phyloP scores from a whole-genome alignment of 306 rosid genomes.

The Argentina anserina region DNA sequence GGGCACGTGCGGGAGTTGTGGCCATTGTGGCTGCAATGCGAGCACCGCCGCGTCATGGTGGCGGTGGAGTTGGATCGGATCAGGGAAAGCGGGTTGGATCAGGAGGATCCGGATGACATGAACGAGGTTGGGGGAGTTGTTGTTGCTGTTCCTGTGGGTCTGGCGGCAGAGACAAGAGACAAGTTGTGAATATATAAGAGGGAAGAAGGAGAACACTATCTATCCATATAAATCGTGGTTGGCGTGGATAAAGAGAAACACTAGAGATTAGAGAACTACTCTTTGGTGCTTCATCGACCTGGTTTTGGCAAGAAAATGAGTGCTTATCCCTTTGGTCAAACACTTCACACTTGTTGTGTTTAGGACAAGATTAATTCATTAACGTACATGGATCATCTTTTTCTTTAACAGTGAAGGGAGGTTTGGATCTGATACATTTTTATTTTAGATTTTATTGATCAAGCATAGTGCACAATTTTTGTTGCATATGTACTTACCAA shows the following conservation, averaged over 20 bases:
- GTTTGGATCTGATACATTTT: no score
- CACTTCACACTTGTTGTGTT: background rate
- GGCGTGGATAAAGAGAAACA: slow-evolving; percentile 40
- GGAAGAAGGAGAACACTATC: slow-evolving; percentile 47
- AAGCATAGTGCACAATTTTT: background rate
- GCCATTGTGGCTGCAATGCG: slow-evolving; percentile 98
- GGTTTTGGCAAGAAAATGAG: background rate
- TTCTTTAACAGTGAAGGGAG: background rate
- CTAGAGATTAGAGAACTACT: background rate
- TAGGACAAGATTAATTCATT: background rate
- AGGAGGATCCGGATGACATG: slow-evolving; percentile 43
- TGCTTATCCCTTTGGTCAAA: background rate
- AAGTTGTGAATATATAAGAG: background rate
- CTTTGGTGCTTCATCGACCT: slow-evolving; percentile 1
- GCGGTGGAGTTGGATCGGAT: slow-evolving; percentile 29
- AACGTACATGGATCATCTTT: background rate
- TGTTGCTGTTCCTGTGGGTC: background rate
- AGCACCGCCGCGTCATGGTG: slow-evolving; percentile 88
- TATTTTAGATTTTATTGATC: no score
- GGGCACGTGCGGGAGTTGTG: slow-evolving; percentile 97
- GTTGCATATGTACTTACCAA: background rate
- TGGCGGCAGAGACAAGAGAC: background rate
- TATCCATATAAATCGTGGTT: slow-evolving; percentile 50
- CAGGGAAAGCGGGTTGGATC: background rate
- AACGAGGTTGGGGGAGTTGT: slow-evolving; percentile 18